Base-by-base conservation (phyloP, 345 rosid genomes). In the Physaria fendleri region DNA sequence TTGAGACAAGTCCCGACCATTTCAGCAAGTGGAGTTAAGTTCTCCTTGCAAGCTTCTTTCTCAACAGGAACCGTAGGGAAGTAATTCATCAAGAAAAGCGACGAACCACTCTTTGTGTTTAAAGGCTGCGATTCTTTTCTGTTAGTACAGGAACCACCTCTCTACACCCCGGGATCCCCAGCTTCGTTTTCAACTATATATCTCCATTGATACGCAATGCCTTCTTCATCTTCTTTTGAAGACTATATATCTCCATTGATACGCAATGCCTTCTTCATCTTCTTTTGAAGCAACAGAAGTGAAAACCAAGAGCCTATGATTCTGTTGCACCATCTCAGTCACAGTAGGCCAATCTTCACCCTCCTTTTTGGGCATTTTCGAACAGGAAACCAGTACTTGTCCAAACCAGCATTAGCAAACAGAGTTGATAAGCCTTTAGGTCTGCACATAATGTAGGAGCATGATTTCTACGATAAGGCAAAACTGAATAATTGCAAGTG, bases 301-400 rank as follows among this genome's bases (percentile, higher is more conserved):
- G 81, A 93, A 93, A 71, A 85, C 99, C 35, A 93, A 69, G 62
- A 93, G 94, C 38, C 99, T 72, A 38, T 76, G 75, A 78, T 87
- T 89, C 51, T 78, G 71, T 69, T 85, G 91, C 62, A 85, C 94
- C 97, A 93, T 87, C 50, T 85, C 82, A n/a, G 77, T 76, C 59
- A 93, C 91, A 62, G 90, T 83, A 32, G 94, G 97, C 99, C 99
- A 93, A 69, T 93, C 99, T 76, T 82, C 86, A 18, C 99, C 97
- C 46, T n/a, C 97, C 46, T 81, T 93, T 60, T 69, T 74, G 0
- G 99, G 99, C 99, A 93, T 93, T 77, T 83, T 88, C 1, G 84
- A 76, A 89, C 88, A 17, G 99, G 99, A 66, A 76, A 93, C 92
- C 82, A 79, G 25, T 79, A 93, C 62, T 89, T 87, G 56, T 79